These are phyloP conservation scores for Phytophthora syringae DNA, from an alignment of 352 stramenopile species.

Conservation along the genomic window DNA sequence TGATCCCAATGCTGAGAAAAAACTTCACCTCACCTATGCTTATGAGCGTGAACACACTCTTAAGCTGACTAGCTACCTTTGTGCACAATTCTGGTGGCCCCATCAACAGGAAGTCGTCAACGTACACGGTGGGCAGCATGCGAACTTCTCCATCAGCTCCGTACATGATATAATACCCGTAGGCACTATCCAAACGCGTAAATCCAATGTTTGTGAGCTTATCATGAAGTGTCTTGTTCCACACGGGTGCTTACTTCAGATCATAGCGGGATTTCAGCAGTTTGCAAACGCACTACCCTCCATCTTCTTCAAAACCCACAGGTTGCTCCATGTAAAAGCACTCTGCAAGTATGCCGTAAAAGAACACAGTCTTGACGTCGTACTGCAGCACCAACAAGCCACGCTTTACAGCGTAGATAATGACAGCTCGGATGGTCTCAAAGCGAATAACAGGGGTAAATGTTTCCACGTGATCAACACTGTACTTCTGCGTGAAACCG, in stretches of 20 bases:
- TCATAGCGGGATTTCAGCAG: conserved; percentile 19
- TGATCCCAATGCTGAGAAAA: conserved; percentile 12
- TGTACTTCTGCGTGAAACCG: conserved; percentile 12
- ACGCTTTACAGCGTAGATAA: conserved; percentile 7
- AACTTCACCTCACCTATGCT: conserved; percentile 25
- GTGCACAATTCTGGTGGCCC: not conserved
- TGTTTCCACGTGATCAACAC: conserved; percentile 11
- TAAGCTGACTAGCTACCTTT: not conserved
- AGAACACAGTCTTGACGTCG: conserved; percentile 14
- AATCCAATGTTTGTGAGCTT: conserved; percentile 4
- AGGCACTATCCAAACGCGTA: conserved; percentile 4
- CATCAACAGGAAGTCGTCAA: conserved; percentile 20
- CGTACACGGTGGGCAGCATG: conserved; percentile 14
- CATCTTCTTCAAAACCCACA: conserved; percentile 4
- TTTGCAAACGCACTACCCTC: not conserved
- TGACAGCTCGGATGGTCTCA: conserved; percentile 4
- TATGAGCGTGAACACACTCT: conserved; percentile 17
- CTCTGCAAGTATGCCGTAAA: conserved; percentile 6
- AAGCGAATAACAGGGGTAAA: conserved; percentile 14
- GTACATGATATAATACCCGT: conserved; percentile 14
- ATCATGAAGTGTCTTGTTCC: conserved; percentile 15
- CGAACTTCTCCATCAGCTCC: not conserved
- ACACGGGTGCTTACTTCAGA: conserved; percentile 21
- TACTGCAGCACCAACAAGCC: conserved; percentile 4
- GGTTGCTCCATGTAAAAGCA: conserved; percentile 12